phyloP scores from a whole-genome alignment of 2,329 filamentous ascomycete genomes.

The Fusarium hostae region DNA sequence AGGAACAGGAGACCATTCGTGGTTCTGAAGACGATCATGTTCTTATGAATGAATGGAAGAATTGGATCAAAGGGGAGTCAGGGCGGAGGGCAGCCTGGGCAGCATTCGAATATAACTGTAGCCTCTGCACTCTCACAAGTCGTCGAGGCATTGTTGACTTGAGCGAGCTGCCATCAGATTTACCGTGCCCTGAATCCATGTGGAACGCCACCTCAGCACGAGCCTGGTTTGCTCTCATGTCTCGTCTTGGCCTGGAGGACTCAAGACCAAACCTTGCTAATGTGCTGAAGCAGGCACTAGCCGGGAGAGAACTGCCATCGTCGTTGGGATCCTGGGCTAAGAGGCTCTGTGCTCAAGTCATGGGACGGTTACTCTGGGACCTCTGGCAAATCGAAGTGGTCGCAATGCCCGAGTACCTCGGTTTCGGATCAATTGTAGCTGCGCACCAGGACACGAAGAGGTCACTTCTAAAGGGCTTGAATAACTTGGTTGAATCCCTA shows the following conservation, averaged over 20 bases:
- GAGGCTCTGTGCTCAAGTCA: neutral
- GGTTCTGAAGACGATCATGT: neutral
- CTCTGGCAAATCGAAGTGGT: neutral
- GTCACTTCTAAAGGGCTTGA: neutral
- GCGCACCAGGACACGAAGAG: neutral
- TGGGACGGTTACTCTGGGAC: neutral
- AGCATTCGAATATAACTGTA: constrained; percentile 2
- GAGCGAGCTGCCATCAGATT: neutral
- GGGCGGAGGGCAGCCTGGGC: neutral
- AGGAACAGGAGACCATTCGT: neutral
- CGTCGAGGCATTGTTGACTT: neutral
- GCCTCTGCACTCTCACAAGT: constrained; percentile 3
- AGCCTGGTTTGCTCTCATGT: neutral
- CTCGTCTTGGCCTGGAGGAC: neutral
- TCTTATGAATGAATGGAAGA: neutral
- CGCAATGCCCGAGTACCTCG: neutral
- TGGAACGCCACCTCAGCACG: neutral
- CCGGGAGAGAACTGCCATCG: neutral
- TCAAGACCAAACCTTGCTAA: neutral
- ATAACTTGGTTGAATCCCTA: neutral
- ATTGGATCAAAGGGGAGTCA: neutral
- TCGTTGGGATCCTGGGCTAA: neutral
- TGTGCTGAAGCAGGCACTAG: neutral
- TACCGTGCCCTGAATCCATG: neutral
- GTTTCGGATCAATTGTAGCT: neutral